A percentile compares a stretch with the other conserved stretches of the same genome.
Conservation (phyloP, 1,139 yeast species). For the Suhomyces kunorum region DNA sequence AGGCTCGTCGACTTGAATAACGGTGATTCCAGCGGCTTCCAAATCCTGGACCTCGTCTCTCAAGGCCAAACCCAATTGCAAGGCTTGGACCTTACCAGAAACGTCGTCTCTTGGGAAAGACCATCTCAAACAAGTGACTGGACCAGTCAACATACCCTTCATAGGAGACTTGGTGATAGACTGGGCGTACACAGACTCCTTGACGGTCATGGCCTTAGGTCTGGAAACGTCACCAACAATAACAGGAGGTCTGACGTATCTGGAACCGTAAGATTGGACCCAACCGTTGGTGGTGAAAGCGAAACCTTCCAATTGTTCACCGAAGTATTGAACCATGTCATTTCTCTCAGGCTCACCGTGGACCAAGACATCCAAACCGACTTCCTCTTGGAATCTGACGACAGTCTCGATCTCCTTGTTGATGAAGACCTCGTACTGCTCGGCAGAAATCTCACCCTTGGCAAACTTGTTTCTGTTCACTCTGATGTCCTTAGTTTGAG, state of each 20-base stretch:
- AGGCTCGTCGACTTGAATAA: slow-evolving; percentile 99
- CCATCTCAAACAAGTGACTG: slow-evolving; percentile 99
- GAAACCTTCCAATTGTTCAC: slow-evolving; percentile 97
- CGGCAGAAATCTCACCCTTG: slow-evolving; percentile 94
- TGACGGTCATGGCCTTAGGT: slow-evolving; percentile 97
- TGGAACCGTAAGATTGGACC: slow-evolving; percentile 99
- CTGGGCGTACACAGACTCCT: slow-evolving; percentile 99
- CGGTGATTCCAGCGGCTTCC: slow-evolving; percentile 97
- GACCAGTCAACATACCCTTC: slow-evolving; percentile 99
- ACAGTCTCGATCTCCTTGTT: slow-evolving; percentile 94
- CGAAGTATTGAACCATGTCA: slow-evolving; percentile 99
- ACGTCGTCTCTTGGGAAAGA: slow-evolving; percentile 99
- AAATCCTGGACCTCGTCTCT: slow-evolving; percentile 98
- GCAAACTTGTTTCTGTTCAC: slow-evolving; percentile 96
- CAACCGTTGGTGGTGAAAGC: slow-evolving; percentile 99
- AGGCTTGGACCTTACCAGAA: slow-evolving; percentile 90
- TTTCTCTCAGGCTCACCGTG: slow-evolving; percentile 99
- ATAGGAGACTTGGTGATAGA: slow-evolving; percentile 92
- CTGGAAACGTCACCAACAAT: slow-evolving; percentile 99
- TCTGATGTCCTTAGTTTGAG: slow-evolving; percentile 99
- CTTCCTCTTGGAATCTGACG: slow-evolving; percentile 98
- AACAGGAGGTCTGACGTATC: slow-evolving; percentile 99
- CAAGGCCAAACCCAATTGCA: slow-evolving; percentile 95
- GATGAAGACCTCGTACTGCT: slow-evolving; percentile 93
- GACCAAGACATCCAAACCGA: slow-evolving; percentile 95